Percentiles rank a stretch among this genome's conserved stretches.
phyloP scores from a whole-genome alignment of 2,329 filamentous ascomycete genomes.

The Rutstroemia sp. region DNA sequence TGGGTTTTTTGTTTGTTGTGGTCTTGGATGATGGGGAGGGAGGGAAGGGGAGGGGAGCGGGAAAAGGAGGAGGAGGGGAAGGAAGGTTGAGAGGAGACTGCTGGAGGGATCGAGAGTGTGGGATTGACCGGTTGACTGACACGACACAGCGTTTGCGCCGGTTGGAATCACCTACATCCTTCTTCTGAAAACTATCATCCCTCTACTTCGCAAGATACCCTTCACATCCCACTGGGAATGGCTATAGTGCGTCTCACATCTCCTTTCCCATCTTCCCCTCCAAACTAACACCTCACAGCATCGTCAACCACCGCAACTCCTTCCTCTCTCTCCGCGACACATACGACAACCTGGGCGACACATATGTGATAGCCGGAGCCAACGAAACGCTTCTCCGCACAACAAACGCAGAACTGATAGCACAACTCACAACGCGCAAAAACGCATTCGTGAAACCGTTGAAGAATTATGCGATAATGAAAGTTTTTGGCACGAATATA shows the following conservation, averaged over 20 bases:
- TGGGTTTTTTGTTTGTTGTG: too few relatives aligned
- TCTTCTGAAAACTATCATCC: constrained; percentile 7
- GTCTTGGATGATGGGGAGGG: not conserved
- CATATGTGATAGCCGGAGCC: constrained; percentile 22
- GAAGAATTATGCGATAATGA: constrained; percentile 25
- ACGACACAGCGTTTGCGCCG: not conserved
- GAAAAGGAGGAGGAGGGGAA: not conserved
- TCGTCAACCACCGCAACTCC: constrained; percentile 16
- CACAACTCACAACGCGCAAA: constrained; percentile 22
- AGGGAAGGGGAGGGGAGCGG: not conserved
- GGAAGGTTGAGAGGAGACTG: too few relatives aligned
- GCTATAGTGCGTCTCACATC: constrained; percentile 10
- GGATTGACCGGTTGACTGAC: not conserved
- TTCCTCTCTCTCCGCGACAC: constrained; percentile 10
- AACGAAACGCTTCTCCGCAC: constrained; percentile 20
- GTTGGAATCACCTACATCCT: constrained; percentile 12
- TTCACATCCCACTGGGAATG: constrained; percentile 15
- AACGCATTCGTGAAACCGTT: constrained; percentile 28
- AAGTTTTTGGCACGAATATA: constrained; percentile 28
- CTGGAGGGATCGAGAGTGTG: not conserved
- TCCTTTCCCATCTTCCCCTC: not conserved
- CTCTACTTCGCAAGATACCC: constrained; percentile 10
- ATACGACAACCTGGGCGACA: constrained; percentile 19
- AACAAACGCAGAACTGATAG: constrained; percentile 22
- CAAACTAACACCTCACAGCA: constrained; percentile 1